These are phyloP conservation scores for Cenococcum geophilum DNA, from an alignment of 495 filamentous ascomycete genomes.

Conservation along the genomic window DNA sequence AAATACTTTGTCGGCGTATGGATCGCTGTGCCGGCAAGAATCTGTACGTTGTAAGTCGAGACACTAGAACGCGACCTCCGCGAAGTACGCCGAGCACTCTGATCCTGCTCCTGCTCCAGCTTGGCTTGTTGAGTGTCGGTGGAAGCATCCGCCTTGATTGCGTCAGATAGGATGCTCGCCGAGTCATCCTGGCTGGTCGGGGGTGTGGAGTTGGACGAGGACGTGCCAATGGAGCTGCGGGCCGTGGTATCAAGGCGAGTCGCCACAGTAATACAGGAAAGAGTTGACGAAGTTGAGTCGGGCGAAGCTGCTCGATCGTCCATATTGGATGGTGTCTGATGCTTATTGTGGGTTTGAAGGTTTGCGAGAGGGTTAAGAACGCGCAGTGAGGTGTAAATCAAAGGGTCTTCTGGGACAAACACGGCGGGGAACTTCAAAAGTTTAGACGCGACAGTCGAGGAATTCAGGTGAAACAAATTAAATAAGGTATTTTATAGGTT, in stretches of 20 bases:
- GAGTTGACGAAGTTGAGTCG: conserved; percentile 19
- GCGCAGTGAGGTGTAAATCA: conserved; percentile 14
- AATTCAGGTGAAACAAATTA: conserved; percentile 2
- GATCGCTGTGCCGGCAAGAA: conserved; percentile 31
- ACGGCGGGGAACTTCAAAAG: conserved; percentile 21
- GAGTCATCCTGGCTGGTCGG: conserved; percentile 34
- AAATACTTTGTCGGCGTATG: conserved; percentile 29
- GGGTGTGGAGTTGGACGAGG: conserved; percentile 32
- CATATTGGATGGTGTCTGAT: conserved; percentile 12
- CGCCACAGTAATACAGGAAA: conserved; percentile 17
- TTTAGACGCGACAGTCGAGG: conserved; percentile 12
- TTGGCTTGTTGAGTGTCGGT: conserved; percentile 6
- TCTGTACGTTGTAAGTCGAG: conserved; percentile 35
- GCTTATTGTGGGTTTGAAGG: neutral
- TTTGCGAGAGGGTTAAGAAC: conserved; percentile 2
- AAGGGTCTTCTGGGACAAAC: neutral
- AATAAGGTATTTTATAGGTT: conserved; percentile 4
- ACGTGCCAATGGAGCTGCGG: conserved; percentile 24
- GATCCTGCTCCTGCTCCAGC: conserved; percentile 18
- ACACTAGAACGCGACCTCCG: conserved; percentile 24
- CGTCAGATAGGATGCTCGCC: conserved; percentile 29
- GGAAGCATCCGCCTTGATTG: conserved; percentile 17
- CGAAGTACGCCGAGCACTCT: conserved; percentile 16
- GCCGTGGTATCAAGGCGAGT: conserved; percentile 8
- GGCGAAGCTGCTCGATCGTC: conserved; percentile 22